Evolutionary conservation across 441 rosid species (phyloP), one percentile per base, ranked within the genome.

Genomic region (Euphorbia neoarborescens): DNA sequence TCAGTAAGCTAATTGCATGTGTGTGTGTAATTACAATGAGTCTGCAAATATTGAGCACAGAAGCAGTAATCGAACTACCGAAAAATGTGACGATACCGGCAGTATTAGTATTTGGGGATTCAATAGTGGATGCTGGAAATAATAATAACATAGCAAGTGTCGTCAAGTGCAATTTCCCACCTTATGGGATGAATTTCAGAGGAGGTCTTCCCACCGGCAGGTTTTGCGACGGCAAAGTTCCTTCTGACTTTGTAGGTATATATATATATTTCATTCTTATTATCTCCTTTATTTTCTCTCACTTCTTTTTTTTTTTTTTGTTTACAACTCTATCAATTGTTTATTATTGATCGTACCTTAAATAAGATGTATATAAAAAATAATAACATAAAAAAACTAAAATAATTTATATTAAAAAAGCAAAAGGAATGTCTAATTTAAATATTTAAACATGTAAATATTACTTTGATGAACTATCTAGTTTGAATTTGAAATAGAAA

Each of bases 41-140:
- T 34, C 2, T 60, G 0, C 3, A 62, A n/a, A 30, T 44, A 8
- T 17, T 62, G 75, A 44, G 44, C 5, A 44, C 73, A 3, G 57
- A 19, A 30, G 81, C 69, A 60, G 24, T 54, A 69, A 20, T 73
- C 8, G 77, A 76, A 76, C 59, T 80, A 28, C 90, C 88, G 0
- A 63, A 70, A 0, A 82, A 81, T 57, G 35, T n/a, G 7, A 84
- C 81, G 15, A 68, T 88, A 48, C 84, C 93, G 0, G 91, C 90
- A 40, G 14, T 89, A 34, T 71, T 87, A 19, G 88, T 82, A 53
- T 91, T 89, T 20, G 91, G 95, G 5, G 97, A 88, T 73, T 91
- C 97, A 46, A 80, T 88, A 0, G 93, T 87, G 12, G 97, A 91
- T 72, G 65, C 90, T 2, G 93, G 97, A 7, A 89, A 91, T 77